phyloP scores from a whole-genome alignment of 495 filamentous ascomycete species.

The Hyaloscypha variabilis region DNA sequence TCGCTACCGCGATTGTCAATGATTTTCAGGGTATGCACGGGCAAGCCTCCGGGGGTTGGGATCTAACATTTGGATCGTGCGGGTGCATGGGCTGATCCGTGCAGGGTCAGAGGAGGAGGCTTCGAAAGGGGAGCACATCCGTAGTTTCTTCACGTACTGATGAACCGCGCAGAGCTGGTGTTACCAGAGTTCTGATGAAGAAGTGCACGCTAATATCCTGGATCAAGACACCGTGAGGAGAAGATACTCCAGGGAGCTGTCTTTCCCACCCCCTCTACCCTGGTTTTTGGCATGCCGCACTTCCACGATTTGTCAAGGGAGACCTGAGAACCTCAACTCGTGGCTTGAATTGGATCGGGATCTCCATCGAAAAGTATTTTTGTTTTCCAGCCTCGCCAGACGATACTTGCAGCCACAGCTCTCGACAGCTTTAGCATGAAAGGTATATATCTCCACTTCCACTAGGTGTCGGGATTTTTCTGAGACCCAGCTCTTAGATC shows the following conservation, averaged over 20 bases:
- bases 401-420: background rate
- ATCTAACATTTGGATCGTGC: background rate
- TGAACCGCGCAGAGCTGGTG: background rate
- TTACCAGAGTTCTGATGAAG: background rate
- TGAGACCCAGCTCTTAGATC: background rate
- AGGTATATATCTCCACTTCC: background rate
- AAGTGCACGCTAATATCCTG: background rate
- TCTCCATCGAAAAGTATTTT: background rate
- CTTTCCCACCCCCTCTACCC: background rate
- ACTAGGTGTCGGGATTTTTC: background rate
- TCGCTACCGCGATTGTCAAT: background rate
- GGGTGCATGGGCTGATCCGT: background rate
- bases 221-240: background rate
- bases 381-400: background rate
- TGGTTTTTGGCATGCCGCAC: background rate
- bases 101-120: background rate
- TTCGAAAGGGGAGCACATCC: background rate
- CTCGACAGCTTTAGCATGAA: background rate
- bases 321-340: background rate
- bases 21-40: background rate
- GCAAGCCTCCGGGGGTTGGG: background rate
- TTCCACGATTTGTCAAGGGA: background rate
- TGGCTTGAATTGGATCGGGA: background rate
- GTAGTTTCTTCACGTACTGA: background rate
- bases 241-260: background rate